phyloP scores from a whole-genome alignment of 768 basidiomycete genomes.

The Gymnopilus dilepis region DNA sequence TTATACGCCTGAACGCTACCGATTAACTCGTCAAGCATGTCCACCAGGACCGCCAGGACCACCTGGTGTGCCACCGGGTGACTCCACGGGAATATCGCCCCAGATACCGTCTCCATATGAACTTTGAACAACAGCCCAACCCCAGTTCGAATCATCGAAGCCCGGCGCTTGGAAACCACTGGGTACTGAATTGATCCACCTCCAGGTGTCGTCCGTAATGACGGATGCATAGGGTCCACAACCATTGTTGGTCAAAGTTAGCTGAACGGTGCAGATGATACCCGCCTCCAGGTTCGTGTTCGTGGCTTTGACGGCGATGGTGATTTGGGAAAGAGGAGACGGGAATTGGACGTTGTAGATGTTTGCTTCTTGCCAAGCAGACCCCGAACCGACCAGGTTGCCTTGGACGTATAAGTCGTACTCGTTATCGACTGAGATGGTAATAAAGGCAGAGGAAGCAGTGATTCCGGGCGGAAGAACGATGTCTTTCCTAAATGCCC shows the following conservation, averaged over 20 bases:
- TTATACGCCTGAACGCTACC: too few species aligned
- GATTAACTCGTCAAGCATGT: neutral
- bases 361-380: constrained; percentile 10
- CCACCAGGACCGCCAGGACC: too few species aligned
- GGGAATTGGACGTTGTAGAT: neutral
- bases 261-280: neutral
- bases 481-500: constrained; percentile 36
- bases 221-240: neutral
- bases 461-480: constrained; percentile 26
- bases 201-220: constrained; percentile 1
- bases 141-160: neutral
- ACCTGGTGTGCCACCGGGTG: neutral
- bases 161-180: constrained; percentile 1
- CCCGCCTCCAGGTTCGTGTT: neutral
- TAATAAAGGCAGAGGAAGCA: neutral
- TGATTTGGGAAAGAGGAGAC: neutral
- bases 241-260: neutral
- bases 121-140: neutral
- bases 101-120: neutral
- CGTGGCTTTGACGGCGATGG: neutral
- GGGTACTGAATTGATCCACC: neutral
- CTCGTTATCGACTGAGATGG: neutral
- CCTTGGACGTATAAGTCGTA: constrained; percentile 4
- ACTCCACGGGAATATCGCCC: neutral
- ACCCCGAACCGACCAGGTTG: neutral